These are phyloP conservation scores for Candida rishiriensis DNA, from an alignment of 805 yeast genomes.

Conservation along the genomic window DNA sequence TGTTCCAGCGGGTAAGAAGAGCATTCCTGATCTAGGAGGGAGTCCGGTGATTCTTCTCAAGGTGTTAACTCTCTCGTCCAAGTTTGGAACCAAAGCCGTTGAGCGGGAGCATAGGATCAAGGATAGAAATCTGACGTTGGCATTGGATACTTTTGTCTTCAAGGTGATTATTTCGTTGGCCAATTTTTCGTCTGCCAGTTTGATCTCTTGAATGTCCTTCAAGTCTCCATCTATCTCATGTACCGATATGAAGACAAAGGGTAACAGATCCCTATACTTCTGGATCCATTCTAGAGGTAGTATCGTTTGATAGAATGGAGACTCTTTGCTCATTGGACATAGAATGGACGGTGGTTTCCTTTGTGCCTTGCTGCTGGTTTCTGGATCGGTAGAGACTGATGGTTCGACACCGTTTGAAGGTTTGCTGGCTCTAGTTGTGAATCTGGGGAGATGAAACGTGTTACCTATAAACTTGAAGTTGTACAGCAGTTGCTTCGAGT, in stretches of 20 bases:
- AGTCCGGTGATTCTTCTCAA: conserved; percentile 40
- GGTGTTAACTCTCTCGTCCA: conserved; percentile 31
- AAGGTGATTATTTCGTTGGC: conserved; percentile 33
- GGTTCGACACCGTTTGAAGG: not conserved
- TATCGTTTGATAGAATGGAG: conserved; percentile 38
- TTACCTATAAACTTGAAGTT: conserved; percentile 30
- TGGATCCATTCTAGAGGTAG: conserved; percentile 47
- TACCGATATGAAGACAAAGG: conserved; percentile 43
- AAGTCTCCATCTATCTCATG: conserved; percentile 35
- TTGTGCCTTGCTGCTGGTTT: too few species aligned
- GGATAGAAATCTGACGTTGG: conserved; percentile 32
- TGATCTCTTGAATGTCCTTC: conserved; percentile 18
- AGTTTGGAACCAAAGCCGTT: conserved; percentile 25
- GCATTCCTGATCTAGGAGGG: conserved; percentile 40
- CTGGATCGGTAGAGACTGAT: not conserved
- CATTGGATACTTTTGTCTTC: conserved; percentile 27
- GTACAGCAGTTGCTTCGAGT: conserved; percentile 19
- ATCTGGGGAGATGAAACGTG: conserved; percentile 20
- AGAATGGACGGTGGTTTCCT: conserved; percentile 20
- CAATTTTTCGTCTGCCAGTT: conserved; percentile 28
- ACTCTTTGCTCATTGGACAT: conserved; percentile 43
- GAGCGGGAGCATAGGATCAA: conserved; percentile 31
- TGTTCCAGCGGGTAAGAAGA: conserved; percentile 38
- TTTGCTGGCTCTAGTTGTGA: not conserved
- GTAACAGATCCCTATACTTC: conserved; percentile 45